A percentile compares a stretch with the other conserved stretches of the same genome.
Conservation (phyloP, 306 rosid genomes). For the Senna tora region DNA sequence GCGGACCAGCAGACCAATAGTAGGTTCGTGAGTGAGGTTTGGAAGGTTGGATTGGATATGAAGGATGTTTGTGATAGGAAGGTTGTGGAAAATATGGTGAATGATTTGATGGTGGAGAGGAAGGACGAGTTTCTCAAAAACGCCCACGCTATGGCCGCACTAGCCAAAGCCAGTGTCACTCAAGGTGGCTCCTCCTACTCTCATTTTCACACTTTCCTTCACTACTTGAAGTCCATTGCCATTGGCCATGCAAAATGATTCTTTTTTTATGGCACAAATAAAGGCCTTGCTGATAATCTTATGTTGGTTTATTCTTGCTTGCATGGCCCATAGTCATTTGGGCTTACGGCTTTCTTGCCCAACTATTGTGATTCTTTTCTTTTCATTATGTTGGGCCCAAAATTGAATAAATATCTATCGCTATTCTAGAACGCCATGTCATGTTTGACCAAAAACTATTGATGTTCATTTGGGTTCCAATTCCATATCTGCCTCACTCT, state of each 20-base stretch:
- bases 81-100: conserved; percentile 18
- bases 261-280: too few species aligned
- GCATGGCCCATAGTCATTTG: neutral
- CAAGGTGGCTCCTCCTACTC: conserved; percentile 20
- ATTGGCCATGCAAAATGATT: neutral
- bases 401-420: too few species aligned
- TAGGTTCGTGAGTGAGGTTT: conserved; percentile 18
- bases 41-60: conserved; percentile 26
- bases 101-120: neutral
- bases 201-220: neutral
- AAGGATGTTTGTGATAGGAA: conserved; percentile 17
- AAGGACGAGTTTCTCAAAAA: conserved; percentile 1
- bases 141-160: neutral
- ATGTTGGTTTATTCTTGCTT: neutral
- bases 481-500: too few species aligned
- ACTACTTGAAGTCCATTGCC: neutral
- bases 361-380: neutral
- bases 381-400: neutral
- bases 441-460: too few species aligned
- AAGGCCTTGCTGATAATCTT: neutral
- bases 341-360: neutral
- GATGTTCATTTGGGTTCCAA: too few species aligned
- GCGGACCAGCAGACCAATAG: conserved; percentile 16
- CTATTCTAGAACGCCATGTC: too few species aligned
- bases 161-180: neutral